Base-by-base conservation (phyloP, 2,329 filamentous ascomycete species). In the Gyromitra esculenta region DNA sequence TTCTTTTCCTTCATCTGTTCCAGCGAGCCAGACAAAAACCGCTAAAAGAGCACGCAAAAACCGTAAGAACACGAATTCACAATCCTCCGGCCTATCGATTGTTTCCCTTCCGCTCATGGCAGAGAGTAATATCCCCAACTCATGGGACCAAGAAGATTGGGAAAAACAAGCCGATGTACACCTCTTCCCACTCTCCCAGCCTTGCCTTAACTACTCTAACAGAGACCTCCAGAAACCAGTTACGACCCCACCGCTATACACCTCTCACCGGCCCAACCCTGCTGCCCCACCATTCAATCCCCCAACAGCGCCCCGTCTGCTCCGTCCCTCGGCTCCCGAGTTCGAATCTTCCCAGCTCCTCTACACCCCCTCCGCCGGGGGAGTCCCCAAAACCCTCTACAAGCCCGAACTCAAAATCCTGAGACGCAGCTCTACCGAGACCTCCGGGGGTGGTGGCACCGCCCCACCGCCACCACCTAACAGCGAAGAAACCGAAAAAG, bases 381-480 rank as follows among this genome's bases (percentile, higher is more conserved):
- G 72, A 6, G 77, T 79, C 39, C 77, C 74, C 18, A 80, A 80
- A 64, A 80, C 80, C 6, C 54, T 79, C 39, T 81, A 79, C 65
- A 79, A 78, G 11, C 80, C 80, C 11, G 80, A 81, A 52, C 77
- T 81, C 21, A 81, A 80, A 43, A 81, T 81, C 41, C 68, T 81
- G 18, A 81, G 80, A 65, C 79, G 80, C 7, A 73, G 76, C 7
- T 77, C 76, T 1, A 68, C 77, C 65, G 52, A 77, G 50, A 43
- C 68, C 75, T 5, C 67, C 70, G 13, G 74, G 52, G 48, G 68
- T 21, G 57, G 7, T 31, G 45, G 31, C 48, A 18, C 25, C n/a
- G 37, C 18, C 15, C 56, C 15, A 41, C 15, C 1, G 11, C 52
- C 21, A n/a, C 35, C 41, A 18, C n/a, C 43, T 9, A 70, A 45